phyloP scores from a whole-genome alignment of 139 green algal genomes.

The Gonium pectorale region DNA sequence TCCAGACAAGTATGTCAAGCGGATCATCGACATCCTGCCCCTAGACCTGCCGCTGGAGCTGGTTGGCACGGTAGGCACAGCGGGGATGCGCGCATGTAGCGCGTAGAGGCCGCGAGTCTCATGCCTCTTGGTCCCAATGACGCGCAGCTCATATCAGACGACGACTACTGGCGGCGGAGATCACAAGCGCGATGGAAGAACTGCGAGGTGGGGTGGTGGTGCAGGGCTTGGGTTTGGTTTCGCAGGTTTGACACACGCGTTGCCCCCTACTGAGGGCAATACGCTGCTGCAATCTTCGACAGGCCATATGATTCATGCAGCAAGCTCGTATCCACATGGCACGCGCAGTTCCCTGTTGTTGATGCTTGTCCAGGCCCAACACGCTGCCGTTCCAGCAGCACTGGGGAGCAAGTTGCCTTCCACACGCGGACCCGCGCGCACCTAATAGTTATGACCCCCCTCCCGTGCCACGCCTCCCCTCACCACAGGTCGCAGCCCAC shows the following conservation, averaged over 20 bases:
- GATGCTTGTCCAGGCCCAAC: no score
- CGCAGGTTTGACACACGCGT: not conserved
- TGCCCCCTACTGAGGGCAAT: no score
- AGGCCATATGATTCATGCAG: no score
- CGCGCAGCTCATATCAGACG: slow-evolving; percentile 73
- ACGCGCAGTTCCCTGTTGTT: no score
- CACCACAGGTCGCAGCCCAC: slow-evolving; percentile 58
- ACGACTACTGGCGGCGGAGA: slow-evolving; percentile 81
- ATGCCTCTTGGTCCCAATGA: not conserved
- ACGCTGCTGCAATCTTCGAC: no score
- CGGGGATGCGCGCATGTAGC: not conserved
- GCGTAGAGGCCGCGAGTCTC: no score
- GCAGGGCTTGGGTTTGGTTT: not conserved
- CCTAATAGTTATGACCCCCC: not conserved
- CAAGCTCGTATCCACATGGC: no score
- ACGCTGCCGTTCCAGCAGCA: no score
- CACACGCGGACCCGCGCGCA: not conserved
- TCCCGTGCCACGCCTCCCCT: not conserved
- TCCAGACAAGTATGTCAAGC: slow-evolving; percentile 63
- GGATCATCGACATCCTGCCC: slow-evolving; percentile 69
- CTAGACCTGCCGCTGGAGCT: slow-evolving; percentile 82
- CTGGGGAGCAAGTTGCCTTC: no score
- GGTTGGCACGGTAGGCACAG: slow-evolving; percentile 65
- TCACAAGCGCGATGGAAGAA: slow-evolving; percentile 74
- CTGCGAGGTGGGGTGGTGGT: slow-evolving; percentile 58